These are phyloP conservation scores for Panellus pusillus DNA, from an alignment of 768 basidiomycete species.

Conservation along the genomic window DNA sequence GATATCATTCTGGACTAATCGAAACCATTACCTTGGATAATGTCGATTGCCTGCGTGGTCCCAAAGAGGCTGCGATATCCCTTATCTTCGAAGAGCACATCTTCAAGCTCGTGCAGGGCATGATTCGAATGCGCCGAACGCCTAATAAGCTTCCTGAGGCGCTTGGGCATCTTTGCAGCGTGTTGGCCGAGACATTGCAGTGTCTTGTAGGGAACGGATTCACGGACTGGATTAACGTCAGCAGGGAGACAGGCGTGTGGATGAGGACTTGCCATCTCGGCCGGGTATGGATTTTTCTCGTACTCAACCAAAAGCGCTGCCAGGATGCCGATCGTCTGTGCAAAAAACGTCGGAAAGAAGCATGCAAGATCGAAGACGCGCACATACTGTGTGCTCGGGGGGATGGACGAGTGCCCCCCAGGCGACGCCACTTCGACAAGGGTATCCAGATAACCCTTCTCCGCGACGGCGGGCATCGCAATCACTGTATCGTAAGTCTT, in stretches of 20 bases:
- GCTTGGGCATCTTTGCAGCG: slow-evolving; percentile 51
- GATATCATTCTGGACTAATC: too few relatives aligned
- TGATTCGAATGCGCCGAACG: slow-evolving; percentile 48
- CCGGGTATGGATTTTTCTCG: slow-evolving; percentile 62
- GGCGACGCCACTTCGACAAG: slow-evolving; percentile 62
- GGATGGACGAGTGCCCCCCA: slow-evolving; percentile 87
- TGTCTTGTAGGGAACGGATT: slow-evolving; percentile 56
- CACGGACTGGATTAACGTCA: slow-evolving; percentile 40
- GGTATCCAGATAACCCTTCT: slow-evolving; percentile 72
- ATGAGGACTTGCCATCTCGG: slow-evolving; percentile 41
- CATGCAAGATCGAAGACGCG: not conserved
- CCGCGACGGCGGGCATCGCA: slow-evolving; percentile 64
- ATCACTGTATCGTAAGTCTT: slow-evolving; percentile 54
- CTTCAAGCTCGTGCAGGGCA: slow-evolving; percentile 53
- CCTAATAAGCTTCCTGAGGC: slow-evolving; percentile 48
- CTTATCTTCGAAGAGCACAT: slow-evolving; percentile 41
- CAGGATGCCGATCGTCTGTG: slow-evolving; percentile 79
- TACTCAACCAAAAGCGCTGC: slow-evolving; percentile 65
- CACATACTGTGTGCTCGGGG: slow-evolving; percentile 68
- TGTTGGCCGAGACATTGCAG: slow-evolving; percentile 69
- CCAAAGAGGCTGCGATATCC: slow-evolving; percentile 48
- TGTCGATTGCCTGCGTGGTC: slow-evolving; percentile 78
- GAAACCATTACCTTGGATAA: slow-evolving; percentile 40
- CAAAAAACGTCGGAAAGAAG: not conserved
- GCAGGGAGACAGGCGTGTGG: not conserved